Base-by-base conservation (phyloP, 2,329 filamentous ascomycete species). In the Fusarium subtropicale region DNA sequence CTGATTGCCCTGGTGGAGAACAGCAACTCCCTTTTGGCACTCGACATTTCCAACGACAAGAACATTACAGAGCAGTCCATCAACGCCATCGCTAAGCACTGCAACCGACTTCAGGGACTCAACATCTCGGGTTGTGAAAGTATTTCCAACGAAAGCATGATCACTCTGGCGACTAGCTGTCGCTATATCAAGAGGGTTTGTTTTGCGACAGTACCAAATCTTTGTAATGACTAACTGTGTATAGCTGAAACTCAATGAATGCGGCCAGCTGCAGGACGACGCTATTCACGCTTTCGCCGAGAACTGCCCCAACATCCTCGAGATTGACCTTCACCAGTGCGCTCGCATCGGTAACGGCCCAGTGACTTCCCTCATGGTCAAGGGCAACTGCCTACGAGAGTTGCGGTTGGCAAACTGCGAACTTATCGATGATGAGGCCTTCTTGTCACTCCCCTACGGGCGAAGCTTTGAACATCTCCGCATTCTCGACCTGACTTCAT, bases 311-410 rank as follows among this genome's bases (percentile, higher is more conserved):
- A 95, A 97, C 71, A 94, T 99, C 33, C 90, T 99, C 66, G 96
- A 99, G 79, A 97, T 99, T 66, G 96, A 99, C 77, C 87, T 99
- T 16, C 92, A 97, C 73, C 91, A 93, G 73, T 97, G 96, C 82
- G 86, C 84, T 56, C 86, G 90, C 46, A 89, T 99, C 70, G 92
- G 92, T 66, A 96, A 97, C 76, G 87, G 90, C 26, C 93, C 96
- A 1, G 87, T 99, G 50, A 95, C 92, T 0, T 88, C 91, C 4
- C 87, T 99, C 16, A 85, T 99, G 50, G 86, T 88, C 24, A 91
- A 91, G 70, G 91, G 94, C 28, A 89, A 89, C 53, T 91, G 94
- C 56, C 86, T 99, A n/a, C 91, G 96, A 55, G 96, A 99, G 81
- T 84, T 99, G 30, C 91, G 95, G 20, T 85, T 99, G 7, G 92